Percentiles rank a stretch among this genome's conserved stretches.
phyloP scores from a whole-genome alignment of 805 yeast species.

The Nakazawaea ambrosiae region DNA sequence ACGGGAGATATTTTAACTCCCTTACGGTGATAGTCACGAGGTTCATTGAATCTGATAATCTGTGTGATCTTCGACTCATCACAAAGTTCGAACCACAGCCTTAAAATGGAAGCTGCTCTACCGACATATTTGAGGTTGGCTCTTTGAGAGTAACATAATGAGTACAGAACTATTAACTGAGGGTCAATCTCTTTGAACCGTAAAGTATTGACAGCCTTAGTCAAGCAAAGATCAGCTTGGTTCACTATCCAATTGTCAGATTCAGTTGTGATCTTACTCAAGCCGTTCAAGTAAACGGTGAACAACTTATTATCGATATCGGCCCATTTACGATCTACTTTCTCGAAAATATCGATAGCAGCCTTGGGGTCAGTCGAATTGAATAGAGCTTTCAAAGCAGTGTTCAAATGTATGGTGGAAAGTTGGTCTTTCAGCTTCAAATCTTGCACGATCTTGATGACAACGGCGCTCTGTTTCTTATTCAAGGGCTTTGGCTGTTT shows the following conservation, averaged over 20 bases:
- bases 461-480: conserved; percentile 23
- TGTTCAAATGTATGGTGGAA: conserved; percentile 36
- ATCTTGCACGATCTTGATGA: conserved; percentile 25
- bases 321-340: neutral
- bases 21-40: neutral
- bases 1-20: neutral
- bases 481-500: conserved; percentile 17
- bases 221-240: conserved; percentile 4
- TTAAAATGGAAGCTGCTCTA: conserved; percentile 4
- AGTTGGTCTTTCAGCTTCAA: conserved; percentile 22
- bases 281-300: conserved; percentile 5
- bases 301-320: conserved; percentile 6
- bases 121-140: conserved; percentile 4
- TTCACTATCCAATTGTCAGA: conserved; percentile 1
- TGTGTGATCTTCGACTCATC: conserved; percentile 5
- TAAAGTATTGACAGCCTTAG: neutral
- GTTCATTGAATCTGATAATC: conserved; percentile 5
- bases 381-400: conserved; percentile 37
- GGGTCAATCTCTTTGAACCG: conserved; percentile 1
- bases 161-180: conserved; percentile 1
- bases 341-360: conserved; percentile 28
- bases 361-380: conserved; percentile 30
- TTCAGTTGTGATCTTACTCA: neutral
- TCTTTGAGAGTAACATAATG: conserved; percentile 4
- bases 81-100: conserved; percentile 9